These are phyloP conservation scores for Erysimum cheiranthoides DNA, from an alignment of 345 rosid genomes.

Conservation along the genomic window DNA sequence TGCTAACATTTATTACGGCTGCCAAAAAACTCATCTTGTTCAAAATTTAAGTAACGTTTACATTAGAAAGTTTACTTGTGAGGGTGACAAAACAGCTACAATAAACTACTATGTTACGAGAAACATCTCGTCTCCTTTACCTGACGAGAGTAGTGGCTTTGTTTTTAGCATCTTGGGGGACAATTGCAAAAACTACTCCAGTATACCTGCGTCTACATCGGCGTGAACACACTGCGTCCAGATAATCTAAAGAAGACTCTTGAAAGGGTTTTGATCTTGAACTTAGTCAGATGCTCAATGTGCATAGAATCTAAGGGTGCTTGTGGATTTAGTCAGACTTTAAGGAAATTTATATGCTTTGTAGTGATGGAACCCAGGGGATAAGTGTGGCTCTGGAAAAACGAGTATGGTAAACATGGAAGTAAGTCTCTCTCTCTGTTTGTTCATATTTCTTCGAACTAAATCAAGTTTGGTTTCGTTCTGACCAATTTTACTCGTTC, in stretches of 20 bases:
- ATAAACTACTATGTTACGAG: conserved; percentile 27
- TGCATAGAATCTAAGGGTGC: conserved; percentile 40
- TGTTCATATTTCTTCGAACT: not conserved
- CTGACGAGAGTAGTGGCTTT: too few relatives aligned
- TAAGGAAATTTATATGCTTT: conserved; percentile 38
- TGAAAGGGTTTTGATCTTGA: conserved; percentile 39
- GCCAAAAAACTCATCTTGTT: not conserved
- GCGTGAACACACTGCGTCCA: not conserved
- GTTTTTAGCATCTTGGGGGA: not conserved
- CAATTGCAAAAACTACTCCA: conserved; percentile 18
- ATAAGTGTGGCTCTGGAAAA: conserved; percentile 7
- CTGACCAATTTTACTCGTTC: not conserved
- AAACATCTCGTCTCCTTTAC: not conserved
- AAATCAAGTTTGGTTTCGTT: not conserved
- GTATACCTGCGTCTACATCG: conserved; percentile 8
- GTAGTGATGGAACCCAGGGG: conserved; percentile 2
- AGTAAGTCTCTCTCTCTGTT: too few relatives aligned
- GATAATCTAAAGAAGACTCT: conserved; percentile 21
- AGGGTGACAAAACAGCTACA: rapidly evolving
- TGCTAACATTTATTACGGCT: conserved; percentile 46
- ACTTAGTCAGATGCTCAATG: not conserved
- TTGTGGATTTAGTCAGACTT: conserved; percentile 41
- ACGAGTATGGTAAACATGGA: not conserved
- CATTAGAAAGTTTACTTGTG: not conserved
- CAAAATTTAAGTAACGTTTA: not conserved